Percentiles rank a stretch among this genome's conserved stretches.
Evolutionary conservation across 2,329 filamentous ascomycete genomes (phyloP).

Genomic region (Neurospora sp.): DNA sequence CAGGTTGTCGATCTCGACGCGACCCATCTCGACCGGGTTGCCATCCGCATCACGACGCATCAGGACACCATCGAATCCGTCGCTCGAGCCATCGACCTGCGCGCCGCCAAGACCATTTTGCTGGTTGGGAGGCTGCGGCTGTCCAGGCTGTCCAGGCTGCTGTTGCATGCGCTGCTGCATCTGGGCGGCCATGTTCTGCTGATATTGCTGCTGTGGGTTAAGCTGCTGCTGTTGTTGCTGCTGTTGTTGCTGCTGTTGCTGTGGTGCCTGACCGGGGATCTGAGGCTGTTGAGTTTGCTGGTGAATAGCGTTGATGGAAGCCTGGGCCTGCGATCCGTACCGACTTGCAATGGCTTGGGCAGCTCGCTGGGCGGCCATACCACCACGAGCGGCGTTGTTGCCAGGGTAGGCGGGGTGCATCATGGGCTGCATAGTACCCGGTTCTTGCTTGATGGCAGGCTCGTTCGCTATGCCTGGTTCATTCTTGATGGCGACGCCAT

Average conservation of each 20-base stretch:
- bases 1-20: constrained; percentile 56
- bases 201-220: constrained; percentile 24
- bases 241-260: neutral
- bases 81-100: constrained; percentile 68
- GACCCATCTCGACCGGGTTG: constrained; percentile 44
- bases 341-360: constrained; percentile 45
- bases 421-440: constrained; percentile 31
- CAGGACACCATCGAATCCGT: constrained; percentile 49
- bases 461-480: constrained; percentile 31
- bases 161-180: constrained; percentile 23
- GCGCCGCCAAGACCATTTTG: constrained; percentile 28
- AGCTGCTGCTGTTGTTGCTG: constrained; percentile 18
- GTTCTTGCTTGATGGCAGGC: constrained; percentile 38
- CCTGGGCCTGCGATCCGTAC: constrained; percentile 54
- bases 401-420: constrained; percentile 24
- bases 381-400: constrained; percentile 17
- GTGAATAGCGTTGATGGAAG: constrained; percentile 48
- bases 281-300: neutral
- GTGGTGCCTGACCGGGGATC: neutral
- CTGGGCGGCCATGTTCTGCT: constrained; percentile 23
- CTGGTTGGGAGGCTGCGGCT: constrained; percentile 29
- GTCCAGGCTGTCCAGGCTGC: constrained; percentile 21
- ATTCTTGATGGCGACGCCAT: constrained; percentile 20
- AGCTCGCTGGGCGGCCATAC: constrained; percentile 43
- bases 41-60: constrained; percentile 45